Base-by-base conservation (phyloP, 1,284 basidiomycete species). In the Leccinum solheimii region DNA sequence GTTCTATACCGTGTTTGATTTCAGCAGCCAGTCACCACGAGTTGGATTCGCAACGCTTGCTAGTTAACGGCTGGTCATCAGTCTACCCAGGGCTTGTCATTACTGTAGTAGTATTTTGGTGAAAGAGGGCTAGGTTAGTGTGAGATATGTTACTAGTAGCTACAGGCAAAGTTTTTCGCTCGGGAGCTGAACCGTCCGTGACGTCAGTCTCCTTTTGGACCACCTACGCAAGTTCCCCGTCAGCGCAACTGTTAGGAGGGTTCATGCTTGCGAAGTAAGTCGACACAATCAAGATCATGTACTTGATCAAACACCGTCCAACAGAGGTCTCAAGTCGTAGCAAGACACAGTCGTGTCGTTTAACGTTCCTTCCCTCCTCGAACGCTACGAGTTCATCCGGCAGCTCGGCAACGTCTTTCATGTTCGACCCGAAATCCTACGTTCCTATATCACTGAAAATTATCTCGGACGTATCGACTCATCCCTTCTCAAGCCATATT, bases 331-430 rank as follows among this genome's bases (percentile, higher is more conserved):
- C 65, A 97, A 97, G 67, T 89, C 92, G 50, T 99, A 99, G 72
- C 97, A 99, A 81, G 97, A 99, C 68, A 86, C 87, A 2, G 87
- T 98, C 65, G 80, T 83, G 62, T 86, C 85, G 13, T 98, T 97
- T 77, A 83, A 83, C 40, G 89, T 97, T 50, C 84, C 92, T 1
- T 83, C 92, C 2, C 81, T 99, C 3, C 87, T 90, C 64, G 96
- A 98, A 75, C 94, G 97, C 19, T 99, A 97, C 79, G 97, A 99
- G 73, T 98, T 99, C 82, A 90, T 99, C 66, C 91, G 97, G 51
- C 96, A 99, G 76, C 87, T 99, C 1, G 97, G 97, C 69, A 97
- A 98, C 73, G 85, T 97, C 61, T 99, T 98, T 83, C 90, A 97
- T 67, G 92, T 98, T 52, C 90, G 89, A 63, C 94, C 95, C 5